phyloP scores from a whole-genome alignment of 179 eudicot genomes.

The Beta macrorhiza region DNA sequence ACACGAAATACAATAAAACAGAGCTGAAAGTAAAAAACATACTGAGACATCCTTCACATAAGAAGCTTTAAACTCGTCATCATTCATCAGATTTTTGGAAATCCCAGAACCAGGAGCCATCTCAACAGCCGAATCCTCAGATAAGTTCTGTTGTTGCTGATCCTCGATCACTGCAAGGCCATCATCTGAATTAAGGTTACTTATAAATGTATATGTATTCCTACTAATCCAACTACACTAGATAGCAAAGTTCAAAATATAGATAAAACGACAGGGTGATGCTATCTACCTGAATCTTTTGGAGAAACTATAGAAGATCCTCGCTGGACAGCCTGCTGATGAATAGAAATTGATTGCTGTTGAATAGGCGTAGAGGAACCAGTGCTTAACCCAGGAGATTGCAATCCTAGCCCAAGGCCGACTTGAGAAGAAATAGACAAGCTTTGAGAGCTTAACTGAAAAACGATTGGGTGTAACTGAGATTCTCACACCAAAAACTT shows the following conservation, averaged over 20 bases:
- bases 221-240: not conserved
- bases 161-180: slow-evolving; percentile 62
- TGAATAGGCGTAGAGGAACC: slow-evolving; percentile 53
- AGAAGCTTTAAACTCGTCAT: slow-evolving; percentile 72
- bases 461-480: not conserved
- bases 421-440: slow-evolving; percentile 61
- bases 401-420: slow-evolving; percentile 68
- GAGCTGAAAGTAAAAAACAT: slow-evolving; percentile 29
- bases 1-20: not conserved
- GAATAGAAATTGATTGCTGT: slow-evolving; percentile 62
- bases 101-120: slow-evolving; percentile 53
- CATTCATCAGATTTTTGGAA: slow-evolving; percentile 58
- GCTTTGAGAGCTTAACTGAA: slow-evolving; percentile 83
- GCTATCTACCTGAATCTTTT: slow-evolving; percentile 61
- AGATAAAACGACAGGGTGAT: not conserved
- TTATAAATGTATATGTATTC: not conserved
- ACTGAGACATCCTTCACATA: slow-evolving; percentile 63
- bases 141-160: slow-evolving; percentile 59
- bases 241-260: not conserved
- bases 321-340: slow-evolving; percentile 63
- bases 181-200: slow-evolving; percentile 42
- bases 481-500: not conserved
- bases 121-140: slow-evolving; percentile 62
- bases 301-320: slow-evolving; percentile 48
- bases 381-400: slow-evolving; percentile 55